phyloP scores from a whole-genome alignment of 371 early-diverging fungal genomes.

The Actinomortierella wolfii region DNA sequence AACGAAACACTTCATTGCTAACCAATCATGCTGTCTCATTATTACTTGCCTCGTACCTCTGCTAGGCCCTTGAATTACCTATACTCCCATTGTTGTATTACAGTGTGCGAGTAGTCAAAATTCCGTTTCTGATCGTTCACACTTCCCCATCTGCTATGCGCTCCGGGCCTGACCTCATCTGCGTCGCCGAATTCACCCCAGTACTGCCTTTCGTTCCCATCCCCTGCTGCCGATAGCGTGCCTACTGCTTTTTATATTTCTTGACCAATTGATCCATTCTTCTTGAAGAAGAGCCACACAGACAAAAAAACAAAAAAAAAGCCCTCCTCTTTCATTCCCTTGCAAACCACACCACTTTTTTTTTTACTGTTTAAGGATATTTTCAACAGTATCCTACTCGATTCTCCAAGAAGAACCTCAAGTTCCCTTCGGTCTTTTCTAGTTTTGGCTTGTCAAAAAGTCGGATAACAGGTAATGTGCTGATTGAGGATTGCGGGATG shows the following conservation, averaged over 20 bases:
- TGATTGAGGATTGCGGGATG: no score
- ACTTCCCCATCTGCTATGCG: constrained; percentile 44
- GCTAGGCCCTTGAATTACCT: no score
- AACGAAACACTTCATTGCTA: neutral
- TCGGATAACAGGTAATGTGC: constrained; percentile 22
- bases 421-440: neutral
- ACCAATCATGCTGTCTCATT: neutral
- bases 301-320: neutral
- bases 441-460: constrained; percentile 46
- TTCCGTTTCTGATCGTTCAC: constrained; percentile 34
- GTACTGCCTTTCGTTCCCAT: constrained; percentile 47
- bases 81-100: no score
- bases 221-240: constrained; percentile 49
- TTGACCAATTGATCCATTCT: constrained; percentile 13
- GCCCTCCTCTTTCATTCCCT: constrained; percentile 6
- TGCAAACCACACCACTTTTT: constrained; percentile 3
- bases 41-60: neutral
- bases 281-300: constrained; percentile 1
- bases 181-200: constrained; percentile 44
- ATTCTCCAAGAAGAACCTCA: no score
- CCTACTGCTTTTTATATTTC: constrained; percentile 9
- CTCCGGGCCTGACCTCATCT: constrained; percentile 46
- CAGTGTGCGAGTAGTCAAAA: constrained; percentile 11
- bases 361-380: no score
- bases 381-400: no score